These are phyloP conservation scores for Artomyces pyxidatus DNA, from an alignment of 768 basidiomycete species.

Conservation along the genomic window DNA sequence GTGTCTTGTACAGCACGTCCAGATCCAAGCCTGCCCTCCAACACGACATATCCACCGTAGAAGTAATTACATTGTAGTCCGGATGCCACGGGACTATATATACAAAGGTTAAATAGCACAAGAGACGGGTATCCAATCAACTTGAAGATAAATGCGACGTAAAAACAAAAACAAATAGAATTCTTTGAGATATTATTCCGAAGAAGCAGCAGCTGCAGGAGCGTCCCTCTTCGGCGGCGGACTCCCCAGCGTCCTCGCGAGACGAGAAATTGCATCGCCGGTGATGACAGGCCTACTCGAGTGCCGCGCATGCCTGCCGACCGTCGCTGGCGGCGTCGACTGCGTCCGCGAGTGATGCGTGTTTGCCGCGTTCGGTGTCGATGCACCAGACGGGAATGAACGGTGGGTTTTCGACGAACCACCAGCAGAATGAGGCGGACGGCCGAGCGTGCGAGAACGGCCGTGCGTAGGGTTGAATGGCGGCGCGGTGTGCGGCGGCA, in stretches of 20 bases:
- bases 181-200: slow-evolving; percentile 12
- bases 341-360: slow-evolving; percentile 52
- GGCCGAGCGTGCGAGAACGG: slow-evolving; percentile 51
- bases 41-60: no score
- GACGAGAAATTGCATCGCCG: slow-evolving; percentile 57
- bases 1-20: no score
- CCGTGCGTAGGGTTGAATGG: slow-evolving; percentile 35
- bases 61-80: background rate
- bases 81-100: background rate
- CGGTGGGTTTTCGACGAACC: slow-evolving; percentile 8
- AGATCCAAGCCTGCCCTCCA: no score
- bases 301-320: slow-evolving; percentile 33
- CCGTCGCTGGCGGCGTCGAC: slow-evolving; percentile 49
- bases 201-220: slow-evolving; percentile 11
- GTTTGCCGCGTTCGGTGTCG: slow-evolving; percentile 32
- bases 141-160: background rate
- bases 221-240: slow-evolving; percentile 15
- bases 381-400: slow-evolving; percentile 26
- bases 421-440: slow-evolving; percentile 17
- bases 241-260: slow-evolving; percentile 54
- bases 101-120: background rate
- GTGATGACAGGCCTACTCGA: slow-evolving; percentile 61
- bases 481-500: slow-evolving; percentile 20
- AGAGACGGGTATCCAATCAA: background rate
- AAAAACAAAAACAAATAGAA: background rate